Percentiles rank a stretch among this genome's conserved stretches.
Evolutionary conservation across 345 rosid species (phyloP).

Genomic region (Corchorus capsularis): DNA sequence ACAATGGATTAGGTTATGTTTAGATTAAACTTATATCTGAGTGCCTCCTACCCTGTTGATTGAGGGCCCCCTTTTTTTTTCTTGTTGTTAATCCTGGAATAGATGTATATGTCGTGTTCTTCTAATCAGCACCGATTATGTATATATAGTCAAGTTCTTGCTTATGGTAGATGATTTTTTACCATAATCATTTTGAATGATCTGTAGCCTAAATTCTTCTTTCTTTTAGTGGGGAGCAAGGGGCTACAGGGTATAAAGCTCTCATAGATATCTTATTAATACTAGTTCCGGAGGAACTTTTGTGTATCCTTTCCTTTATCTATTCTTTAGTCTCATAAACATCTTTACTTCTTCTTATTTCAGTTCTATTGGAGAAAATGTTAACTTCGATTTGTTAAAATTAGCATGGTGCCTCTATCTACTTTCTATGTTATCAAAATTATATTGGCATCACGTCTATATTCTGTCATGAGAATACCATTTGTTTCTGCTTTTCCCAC

Average conservation of each 20-base stretch:
- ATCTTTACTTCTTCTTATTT: neutral
- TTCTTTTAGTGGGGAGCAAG: neutral
- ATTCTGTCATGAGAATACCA: neutral
- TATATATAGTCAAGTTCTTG: neutral
- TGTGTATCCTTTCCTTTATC: neutral
- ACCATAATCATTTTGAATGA: neutral
- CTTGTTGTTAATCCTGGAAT: neutral
- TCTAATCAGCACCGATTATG: neutral
- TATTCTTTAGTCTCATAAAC: neutral
- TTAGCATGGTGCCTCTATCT: neutral
- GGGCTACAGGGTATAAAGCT: neutral
- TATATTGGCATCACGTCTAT: neutral
- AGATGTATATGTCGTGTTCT: neutral
- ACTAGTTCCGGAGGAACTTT: neutral
- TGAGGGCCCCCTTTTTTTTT: neutral
- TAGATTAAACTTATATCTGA: neutral
- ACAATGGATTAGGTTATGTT: neutral
- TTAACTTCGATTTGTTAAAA: neutral
- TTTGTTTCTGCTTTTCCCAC: neutral
- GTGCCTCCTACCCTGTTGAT: neutral
- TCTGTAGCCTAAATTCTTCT: neutral
- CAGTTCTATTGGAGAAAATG: neutral
- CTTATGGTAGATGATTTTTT: neutral
- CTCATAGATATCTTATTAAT: neutral
- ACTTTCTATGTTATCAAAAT: neutral